Evolutionary conservation across 202 grass and related monocot species (phyloP), one percentile per base, ranked within the genome.

Genomic region (Digitaria exilis): DNA sequence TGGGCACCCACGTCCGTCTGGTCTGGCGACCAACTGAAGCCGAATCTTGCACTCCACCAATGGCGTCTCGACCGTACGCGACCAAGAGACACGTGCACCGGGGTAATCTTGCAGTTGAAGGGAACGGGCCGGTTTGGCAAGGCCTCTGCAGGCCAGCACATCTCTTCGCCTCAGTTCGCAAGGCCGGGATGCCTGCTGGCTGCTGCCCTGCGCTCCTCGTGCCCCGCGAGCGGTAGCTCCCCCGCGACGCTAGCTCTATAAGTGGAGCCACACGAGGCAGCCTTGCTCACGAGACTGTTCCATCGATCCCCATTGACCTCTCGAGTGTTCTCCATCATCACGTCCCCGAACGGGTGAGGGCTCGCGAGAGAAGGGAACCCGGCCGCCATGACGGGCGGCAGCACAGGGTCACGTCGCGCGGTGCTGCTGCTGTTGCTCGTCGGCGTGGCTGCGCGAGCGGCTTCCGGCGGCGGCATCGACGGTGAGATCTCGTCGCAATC

Each of bases 381-480:
- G 16, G 10, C 45, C 29, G 22, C 22, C 24, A 80, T 84, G 86
- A 52, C 60, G 37, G 31, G 55, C 3, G 24, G 48, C n/a, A n/a
- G n/a, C 63, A 13, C 11, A 60, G 10, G 29, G 17, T 29, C 61
- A 12, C 22, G 9, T 61, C 68, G 43, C 52, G 42, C 49, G 10
- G 17, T 72, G 57, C 42, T 81, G 77, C 59, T 78, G 61, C 58
- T 88, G 30, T 17, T 93, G 58, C 58, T 93, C 26, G 9, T 90
- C 50, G 55, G 50, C 39, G 15, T 84, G 13, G 70, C 67, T 41
- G 42, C 86, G 35, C 65, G 42, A 18, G 49, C 50, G 30, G 85
- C 72, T 45, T 78, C 71, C 17, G 76, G 71, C 57, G 77, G 83
- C 51, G 76, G 87, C 60, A 63, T 22, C 1, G 86, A 97, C 16